phyloP scores from a whole-genome alignment of 108 stramenopile species.

The Pseudonitzschia delicatissima region DNA sequence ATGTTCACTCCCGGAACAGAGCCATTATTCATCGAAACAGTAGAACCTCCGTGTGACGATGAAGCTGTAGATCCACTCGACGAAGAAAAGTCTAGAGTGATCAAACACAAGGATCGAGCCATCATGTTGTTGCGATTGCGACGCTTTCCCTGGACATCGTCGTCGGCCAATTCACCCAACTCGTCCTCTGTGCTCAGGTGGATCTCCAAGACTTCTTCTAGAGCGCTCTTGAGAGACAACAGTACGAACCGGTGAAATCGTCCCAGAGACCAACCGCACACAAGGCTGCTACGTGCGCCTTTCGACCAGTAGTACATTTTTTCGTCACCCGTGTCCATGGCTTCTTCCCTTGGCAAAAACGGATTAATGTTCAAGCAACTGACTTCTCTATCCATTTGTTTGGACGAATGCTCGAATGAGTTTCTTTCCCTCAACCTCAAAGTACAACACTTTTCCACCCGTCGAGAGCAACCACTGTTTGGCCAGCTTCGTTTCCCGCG shows the following conservation, averaged over 20 bases:
- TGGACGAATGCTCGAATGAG: conserved; percentile 31
- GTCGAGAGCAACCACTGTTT: conserved; percentile 75
- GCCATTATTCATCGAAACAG: conserved; percentile 4
- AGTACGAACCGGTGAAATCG: conserved; percentile 89
- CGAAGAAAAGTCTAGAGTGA: conserved; percentile 63
- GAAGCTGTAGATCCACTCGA: conserved; percentile 5
- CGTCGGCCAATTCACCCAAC: conserved; percentile 39
- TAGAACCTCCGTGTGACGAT: neutral
- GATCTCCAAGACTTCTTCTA: conserved; percentile 39
- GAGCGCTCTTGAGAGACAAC: conserved; percentile 47
- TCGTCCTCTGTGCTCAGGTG: conserved; percentile 41
- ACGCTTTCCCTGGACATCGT: conserved; percentile 16
- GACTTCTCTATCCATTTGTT: conserved; percentile 87
- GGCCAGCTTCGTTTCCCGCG: conserved; percentile 84
- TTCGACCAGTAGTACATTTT: neutral
- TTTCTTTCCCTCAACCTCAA: conserved; percentile 45
- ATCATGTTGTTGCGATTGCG: conserved; percentile 73
- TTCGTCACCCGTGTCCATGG: conserved; percentile 43
- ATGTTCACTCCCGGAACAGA: conserved; percentile 60
- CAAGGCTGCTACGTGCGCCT: conserved; percentile 1
- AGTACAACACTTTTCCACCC: conserved; percentile 75
- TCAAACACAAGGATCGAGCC: conserved; percentile 78
- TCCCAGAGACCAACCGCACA: conserved; percentile 90
- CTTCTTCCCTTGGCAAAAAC: conserved; percentile 35
- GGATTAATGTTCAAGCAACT: conserved; percentile 91